Evolutionary conservation across 495 filamentous ascomycete species (phyloP).

Genomic region (Neurospora cerealis): DNA sequence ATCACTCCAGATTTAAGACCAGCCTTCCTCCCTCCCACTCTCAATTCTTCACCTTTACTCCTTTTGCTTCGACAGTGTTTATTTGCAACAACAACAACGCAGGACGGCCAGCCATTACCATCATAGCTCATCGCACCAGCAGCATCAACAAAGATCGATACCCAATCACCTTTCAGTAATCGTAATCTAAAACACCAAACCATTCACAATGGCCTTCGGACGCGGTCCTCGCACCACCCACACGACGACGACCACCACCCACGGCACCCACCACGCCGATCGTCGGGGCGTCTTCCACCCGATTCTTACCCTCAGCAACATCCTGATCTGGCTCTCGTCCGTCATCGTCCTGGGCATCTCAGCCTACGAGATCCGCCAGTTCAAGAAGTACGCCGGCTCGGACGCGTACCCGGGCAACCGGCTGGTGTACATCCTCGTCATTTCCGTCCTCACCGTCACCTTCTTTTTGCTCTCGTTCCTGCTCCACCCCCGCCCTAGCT

Average conservation of each 20-base stretch:
- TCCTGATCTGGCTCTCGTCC: conserved; percentile 42
- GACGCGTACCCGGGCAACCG: conserved; percentile 28
- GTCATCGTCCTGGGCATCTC: conserved; percentile 53
- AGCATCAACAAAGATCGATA: neutral
- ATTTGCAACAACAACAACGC: neutral
- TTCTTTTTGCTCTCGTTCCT: conserved; percentile 51
- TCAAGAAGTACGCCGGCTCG: conserved; percentile 8
- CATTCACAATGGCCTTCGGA: neutral
- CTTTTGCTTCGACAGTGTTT: neutral
- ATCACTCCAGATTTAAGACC: neutral
- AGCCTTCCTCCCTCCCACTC: neutral
- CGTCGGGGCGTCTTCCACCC: conserved; percentile 1
- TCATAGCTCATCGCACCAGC: neutral
- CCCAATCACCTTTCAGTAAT: neutral
- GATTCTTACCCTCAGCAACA: conserved; percentile 23
- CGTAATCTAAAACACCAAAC: neutral
- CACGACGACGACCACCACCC: neutral
- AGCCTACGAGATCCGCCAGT: conserved; percentile 37
- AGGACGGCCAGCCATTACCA: neutral
- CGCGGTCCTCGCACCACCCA: neutral
- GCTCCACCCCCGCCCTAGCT: conserved; percentile 39
- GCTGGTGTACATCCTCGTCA: conserved; percentile 45
- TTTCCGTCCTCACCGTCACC: conserved; percentile 46
- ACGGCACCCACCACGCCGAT: neutral
- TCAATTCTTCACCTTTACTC: neutral